Percentiles rank a stretch among this genome's conserved stretches.
These are phyloP conservation scores for Paramecium bursaria DNA, from an alignment of 73 alveolate species.

Conservation along the genomic window DNA sequence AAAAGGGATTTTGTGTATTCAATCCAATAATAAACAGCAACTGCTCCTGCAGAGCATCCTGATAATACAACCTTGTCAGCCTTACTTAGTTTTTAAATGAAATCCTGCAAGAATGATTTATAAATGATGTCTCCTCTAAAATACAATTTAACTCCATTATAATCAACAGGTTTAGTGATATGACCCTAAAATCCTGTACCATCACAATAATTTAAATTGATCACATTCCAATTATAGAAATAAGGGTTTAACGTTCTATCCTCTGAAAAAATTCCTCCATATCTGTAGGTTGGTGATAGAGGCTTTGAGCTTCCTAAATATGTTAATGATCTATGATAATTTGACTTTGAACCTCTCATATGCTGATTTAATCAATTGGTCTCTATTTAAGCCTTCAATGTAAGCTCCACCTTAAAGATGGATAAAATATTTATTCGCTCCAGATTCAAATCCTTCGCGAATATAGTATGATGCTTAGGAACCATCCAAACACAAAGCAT, in stretches of 20 bases:
- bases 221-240: constrained; percentile 48
- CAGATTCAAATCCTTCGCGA: neutral
- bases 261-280: constrained; percentile 8
- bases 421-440: neutral
- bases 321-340: constrained; percentile 26
- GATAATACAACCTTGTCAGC: neutral
- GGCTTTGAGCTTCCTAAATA: constrained; percentile 25
- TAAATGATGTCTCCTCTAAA: constrained; percentile 37
- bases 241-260: neutral
- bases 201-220: constrained; percentile 38
- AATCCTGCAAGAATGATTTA: too few species aligned
- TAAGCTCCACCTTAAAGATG: neutral
- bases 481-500: neutral
- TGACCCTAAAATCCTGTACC: constrained; percentile 51
- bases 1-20: neutral
- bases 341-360: too few species aligned
- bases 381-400: constrained; percentile 18
- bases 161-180: neutral
- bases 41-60: constrained; percentile 62
- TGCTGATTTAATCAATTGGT: constrained; percentile 9
- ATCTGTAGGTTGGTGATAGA: neutral
- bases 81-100: too few species aligned
- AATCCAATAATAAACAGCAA: constrained; percentile 49
- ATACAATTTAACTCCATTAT: neutral
- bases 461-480: constrained; percentile 9